phyloP scores from a whole-genome alignment of 208 protist genomes.

The Trypanosoma cruzi region DNA sequence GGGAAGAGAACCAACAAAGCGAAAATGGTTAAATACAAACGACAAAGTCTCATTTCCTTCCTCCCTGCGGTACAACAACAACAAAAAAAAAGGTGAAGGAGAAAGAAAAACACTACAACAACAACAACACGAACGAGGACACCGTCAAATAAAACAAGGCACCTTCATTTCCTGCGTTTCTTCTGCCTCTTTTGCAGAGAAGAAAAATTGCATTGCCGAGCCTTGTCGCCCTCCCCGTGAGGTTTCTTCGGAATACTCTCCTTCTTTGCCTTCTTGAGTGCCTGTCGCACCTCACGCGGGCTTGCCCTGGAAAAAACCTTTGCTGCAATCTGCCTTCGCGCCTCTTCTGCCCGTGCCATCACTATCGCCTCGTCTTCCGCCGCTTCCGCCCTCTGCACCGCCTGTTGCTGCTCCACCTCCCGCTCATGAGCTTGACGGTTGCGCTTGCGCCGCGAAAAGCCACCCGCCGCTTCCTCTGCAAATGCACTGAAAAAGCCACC shows the following conservation, averaged over 20 bases:
- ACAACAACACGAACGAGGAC: too few species aligned
- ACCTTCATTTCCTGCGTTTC: neutral
- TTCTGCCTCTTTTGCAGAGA: too few species aligned
- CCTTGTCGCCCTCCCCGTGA: neutral
- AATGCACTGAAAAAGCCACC: slow-evolving; percentile 74
- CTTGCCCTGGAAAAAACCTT: slow-evolving; percentile 62
- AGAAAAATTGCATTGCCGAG: too few species aligned
- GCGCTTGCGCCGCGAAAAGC: slow-evolving; percentile 48
- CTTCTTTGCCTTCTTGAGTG: slow-evolving; percentile 28
- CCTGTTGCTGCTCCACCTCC: slow-evolving; percentile 19
- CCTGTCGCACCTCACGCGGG: slow-evolving; percentile 53
- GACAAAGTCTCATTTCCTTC: too few species aligned
- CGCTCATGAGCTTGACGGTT: slow-evolving; percentile 43
- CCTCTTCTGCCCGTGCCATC: slow-evolving; percentile 42
- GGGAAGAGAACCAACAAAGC: too few species aligned
- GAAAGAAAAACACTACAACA: too few species aligned
- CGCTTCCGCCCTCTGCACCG: slow-evolving; percentile 7
- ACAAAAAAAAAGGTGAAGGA: too few species aligned
- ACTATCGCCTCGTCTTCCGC: slow-evolving; percentile 28
- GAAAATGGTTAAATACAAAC: too few species aligned
- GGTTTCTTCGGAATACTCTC: neutral
- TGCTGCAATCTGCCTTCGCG: slow-evolving; percentile 60
- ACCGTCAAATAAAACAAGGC: too few species aligned
- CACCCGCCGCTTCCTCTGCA: slow-evolving; percentile 21
- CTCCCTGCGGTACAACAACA: too few species aligned